Percentiles rank a stretch among this genome's conserved stretches.
These are phyloP conservation scores for Diaporthe batatas DNA, from an alignment of 2,329 filamentous ascomycete species.

Conservation along the genomic window DNA sequence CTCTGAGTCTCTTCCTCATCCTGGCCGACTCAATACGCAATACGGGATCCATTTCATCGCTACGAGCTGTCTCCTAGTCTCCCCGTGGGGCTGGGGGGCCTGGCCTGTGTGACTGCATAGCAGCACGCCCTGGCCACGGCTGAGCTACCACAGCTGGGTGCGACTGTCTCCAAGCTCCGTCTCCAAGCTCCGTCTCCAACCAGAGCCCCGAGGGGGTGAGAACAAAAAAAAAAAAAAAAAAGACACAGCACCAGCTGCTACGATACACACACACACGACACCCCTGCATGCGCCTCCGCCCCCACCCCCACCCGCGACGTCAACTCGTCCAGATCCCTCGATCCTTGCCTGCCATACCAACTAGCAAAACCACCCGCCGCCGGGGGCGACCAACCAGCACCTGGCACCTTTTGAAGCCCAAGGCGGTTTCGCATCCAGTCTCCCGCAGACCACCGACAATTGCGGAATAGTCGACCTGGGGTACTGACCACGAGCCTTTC, in stretches of 20 bases:
- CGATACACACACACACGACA: neutral
- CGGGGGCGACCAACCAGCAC: neutral
- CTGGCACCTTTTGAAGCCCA: neutral
- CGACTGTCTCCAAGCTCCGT: no score
- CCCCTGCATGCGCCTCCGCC: conserved; percentile 17
- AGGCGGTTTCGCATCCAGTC: conserved; percentile 29
- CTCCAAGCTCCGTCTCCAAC: no score
- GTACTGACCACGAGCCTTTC: no score
- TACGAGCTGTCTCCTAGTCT: no score
- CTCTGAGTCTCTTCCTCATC: conserved; percentile 10
- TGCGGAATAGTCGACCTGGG: no score
- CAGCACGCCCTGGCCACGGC: neutral
- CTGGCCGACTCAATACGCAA: neutral
- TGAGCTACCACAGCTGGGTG: no score
- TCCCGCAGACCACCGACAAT: conserved; percentile 3
- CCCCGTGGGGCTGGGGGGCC: neutral
- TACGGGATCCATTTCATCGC: neutral
- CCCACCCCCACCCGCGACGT: conserved; percentile 10
- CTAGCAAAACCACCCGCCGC: conserved; percentile 7
- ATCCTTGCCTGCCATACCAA: conserved; percentile 21
- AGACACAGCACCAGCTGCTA: neutral
- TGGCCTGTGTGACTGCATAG: neutral
- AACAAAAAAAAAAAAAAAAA: neutral
- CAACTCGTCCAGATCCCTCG: conserved; percentile 26
- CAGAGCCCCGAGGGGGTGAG: no score